Conservation (phyloP, 1,284 basidiomycete species). For the Xerocomus cyaneibrunnescens region DNA sequence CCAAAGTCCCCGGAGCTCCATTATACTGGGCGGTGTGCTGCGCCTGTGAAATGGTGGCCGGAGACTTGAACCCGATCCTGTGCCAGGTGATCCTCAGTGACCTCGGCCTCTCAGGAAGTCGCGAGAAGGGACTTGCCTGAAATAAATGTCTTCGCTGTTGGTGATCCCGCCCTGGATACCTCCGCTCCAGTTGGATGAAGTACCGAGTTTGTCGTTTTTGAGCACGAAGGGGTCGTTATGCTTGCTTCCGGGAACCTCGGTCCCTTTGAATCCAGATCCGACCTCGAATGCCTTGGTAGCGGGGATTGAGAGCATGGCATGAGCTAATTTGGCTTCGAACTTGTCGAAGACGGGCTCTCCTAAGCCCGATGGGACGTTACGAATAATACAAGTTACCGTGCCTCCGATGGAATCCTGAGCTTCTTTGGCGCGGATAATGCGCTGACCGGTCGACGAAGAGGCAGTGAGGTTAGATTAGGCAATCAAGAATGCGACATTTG, state of each 20-base stretch:
- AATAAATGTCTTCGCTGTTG: conserved; percentile 98
- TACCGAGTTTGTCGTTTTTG: conserved; percentile 77
- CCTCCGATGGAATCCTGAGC: conserved; percentile 95
- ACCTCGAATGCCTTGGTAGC: conserved; percentile 99
- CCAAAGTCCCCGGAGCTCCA: conserved; percentile 84
- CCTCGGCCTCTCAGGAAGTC: not conserved
- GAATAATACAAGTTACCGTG: conserved; percentile 95
- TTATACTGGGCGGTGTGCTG: conserved; percentile 93
- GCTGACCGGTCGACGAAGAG: conserved; percentile 44
- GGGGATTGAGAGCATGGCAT: conserved; percentile 98
- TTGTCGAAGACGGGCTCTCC: conserved; percentile 99
- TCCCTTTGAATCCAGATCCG: conserved; percentile 95
- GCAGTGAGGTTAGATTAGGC: conserved; percentile 3
- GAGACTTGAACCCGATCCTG: conserved; percentile 96
- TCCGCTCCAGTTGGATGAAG: conserved; percentile 94
- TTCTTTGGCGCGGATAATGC: conserved; percentile 92
- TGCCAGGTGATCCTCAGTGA: conserved; percentile 6
- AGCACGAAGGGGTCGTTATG: conserved; percentile 93
- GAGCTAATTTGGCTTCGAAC: conserved; percentile 93
- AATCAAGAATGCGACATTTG: not conserved
- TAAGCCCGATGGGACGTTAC: conserved; percentile 85
- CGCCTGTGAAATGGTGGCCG: conserved; percentile 94
- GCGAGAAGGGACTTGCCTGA: conserved; percentile 58
- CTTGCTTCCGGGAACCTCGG: conserved; percentile 88
- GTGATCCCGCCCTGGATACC: conserved; percentile 98